Percentiles rank a stretch among this genome's conserved stretches.
phyloP scores from a whole-genome alignment of 225 moss, liverwort and hornwort species.

The Neckera pumila region DNA sequence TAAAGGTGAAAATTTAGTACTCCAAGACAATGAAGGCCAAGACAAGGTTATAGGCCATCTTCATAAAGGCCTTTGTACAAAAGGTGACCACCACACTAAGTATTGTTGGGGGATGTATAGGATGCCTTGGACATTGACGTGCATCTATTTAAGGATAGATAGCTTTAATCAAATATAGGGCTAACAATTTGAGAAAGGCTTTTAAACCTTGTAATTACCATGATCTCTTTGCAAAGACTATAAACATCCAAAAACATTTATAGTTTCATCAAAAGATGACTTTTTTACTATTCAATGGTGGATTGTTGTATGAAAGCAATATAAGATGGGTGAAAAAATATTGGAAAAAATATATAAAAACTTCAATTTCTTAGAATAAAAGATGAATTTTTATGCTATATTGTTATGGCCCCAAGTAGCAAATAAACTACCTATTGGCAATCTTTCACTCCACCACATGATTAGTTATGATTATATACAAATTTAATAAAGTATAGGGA shows the following conservation, averaged over 20 bases:
- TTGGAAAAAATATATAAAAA: background rate
- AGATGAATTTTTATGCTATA: background rate
- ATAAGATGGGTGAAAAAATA: background rate
- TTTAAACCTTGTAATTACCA: background rate
- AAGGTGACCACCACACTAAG: fast-evolving
- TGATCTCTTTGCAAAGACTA: background rate
- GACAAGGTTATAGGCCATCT: background rate
- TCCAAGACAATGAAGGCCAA: background rate
- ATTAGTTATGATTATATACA: fast-evolving
- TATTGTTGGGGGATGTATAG: background rate
- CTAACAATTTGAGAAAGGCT: background rate
- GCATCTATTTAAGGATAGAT: background rate
- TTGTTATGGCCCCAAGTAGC: background rate
- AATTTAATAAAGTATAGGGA: background rate
- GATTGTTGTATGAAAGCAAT: background rate
- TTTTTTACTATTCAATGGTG: background rate
- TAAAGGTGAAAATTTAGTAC: background rate
- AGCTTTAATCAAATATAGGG: background rate
- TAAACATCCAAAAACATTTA: fast-evolving
- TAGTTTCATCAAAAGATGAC: background rate
- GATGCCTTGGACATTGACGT: background rate
- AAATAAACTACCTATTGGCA: background rate
- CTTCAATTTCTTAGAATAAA: fast-evolving
- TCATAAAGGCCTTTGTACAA: background rate
- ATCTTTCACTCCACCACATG: fast-evolving